Evolutionary conservation across 345 rosid species (phyloP).

Genomic region (Eucalyptus fibrosa): DNA sequence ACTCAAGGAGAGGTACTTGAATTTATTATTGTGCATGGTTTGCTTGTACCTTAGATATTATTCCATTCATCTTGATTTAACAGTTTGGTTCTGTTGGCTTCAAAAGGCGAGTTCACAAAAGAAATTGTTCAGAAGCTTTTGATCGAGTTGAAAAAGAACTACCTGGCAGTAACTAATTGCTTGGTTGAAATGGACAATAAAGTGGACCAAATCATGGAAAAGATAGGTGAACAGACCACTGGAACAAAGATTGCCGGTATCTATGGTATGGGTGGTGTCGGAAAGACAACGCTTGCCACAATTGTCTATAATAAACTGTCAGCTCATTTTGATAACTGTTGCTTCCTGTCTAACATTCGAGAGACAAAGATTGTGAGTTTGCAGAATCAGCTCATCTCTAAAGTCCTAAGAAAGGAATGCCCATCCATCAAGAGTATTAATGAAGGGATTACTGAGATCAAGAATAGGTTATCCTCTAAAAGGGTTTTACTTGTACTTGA

Average conservation of each 20-base stretch:
- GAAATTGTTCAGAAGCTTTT: fast-evolving
- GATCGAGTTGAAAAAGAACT: no score
- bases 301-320: neutral
- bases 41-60: no score
- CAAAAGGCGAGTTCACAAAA: fast-evolving
- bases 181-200: neutral
- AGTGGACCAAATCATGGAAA: neutral
- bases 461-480: no score
- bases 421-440: neutral
- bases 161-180: fast-evolving
- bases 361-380: neutral
- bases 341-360: neutral
- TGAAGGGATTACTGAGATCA: neutral
- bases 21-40: fast-evolving
- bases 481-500: fast-evolving
- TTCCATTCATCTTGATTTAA: fast-evolving
- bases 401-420: fast-evolving
- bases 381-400: neutral
- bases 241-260: no score
- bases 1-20: neutral
- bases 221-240: neutral
- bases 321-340: no score
- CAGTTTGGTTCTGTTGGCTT: fast-evolving
- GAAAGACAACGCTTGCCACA: neutral
- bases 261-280: neutral